phyloP scores from a whole-genome alignment of 1,284 basidiomycete genomes.

The Phaffia rhodozyma region DNA sequence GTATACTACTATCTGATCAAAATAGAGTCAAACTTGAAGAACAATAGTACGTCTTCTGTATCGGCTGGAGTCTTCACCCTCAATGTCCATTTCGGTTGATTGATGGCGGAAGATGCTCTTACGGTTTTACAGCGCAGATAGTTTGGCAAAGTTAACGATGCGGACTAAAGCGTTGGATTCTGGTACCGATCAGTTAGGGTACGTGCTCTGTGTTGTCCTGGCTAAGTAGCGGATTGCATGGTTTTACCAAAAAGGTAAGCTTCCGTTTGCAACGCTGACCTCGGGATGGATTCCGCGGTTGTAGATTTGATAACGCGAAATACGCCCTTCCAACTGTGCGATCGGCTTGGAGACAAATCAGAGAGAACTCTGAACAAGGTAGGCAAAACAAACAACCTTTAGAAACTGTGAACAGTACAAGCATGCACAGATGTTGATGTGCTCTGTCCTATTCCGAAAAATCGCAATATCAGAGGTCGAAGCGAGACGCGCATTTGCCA shows the following conservation, averaged over 20 bases:
- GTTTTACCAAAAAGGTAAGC: neutral
- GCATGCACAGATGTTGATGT: neutral
- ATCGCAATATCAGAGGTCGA: slow-evolving; percentile 52
- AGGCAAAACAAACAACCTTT: too few species aligned
- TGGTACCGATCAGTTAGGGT: slow-evolving; percentile 1
- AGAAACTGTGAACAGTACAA: neutral
- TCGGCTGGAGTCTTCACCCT: neutral
- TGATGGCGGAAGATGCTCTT: neutral
- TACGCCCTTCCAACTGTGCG: slow-evolving; percentile 6
- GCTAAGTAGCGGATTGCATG: neutral
- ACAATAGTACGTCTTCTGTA: slow-evolving; percentile 1
- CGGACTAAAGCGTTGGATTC: slow-evolving; percentile 5
- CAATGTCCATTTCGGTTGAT: neutral
- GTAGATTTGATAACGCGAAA: slow-evolving; percentile 2
- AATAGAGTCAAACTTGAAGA: slow-evolving; percentile 9
- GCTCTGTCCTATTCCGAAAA: slow-evolving; percentile 31
- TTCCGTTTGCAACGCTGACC: neutral
- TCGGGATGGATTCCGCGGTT: neutral
- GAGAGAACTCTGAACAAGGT: slow-evolving; percentile 16
- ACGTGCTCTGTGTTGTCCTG: neutral
- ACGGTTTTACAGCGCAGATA: neutral
- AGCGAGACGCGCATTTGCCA: slow-evolving; percentile 59
- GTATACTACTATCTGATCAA: neutral
- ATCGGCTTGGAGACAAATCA: slow-evolving; percentile 10
- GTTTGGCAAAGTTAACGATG: neutral